Base-by-base conservation (phyloP, 2,329 filamentous ascomycete species). In the Clarireedia paspali region DNA sequence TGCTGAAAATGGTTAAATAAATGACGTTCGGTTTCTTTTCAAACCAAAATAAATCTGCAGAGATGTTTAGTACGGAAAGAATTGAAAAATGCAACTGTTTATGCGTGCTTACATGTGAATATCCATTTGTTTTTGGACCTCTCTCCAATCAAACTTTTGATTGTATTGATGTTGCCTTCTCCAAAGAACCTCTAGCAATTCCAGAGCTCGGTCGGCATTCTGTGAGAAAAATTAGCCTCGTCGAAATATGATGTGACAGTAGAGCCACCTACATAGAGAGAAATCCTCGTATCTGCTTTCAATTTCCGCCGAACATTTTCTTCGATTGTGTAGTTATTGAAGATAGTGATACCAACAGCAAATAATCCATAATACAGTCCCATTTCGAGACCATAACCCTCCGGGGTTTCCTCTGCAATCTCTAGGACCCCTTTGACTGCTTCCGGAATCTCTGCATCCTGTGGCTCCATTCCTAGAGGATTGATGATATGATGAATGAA, bases 381-480 rank as follows among this genome's bases (percentile, higher is more conserved):
- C 65, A 68, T 67, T 45, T 68, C 65, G 14, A 68, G 50, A 4
- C 66, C 66, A 57, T 65, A 66, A 4, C 66, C 66, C 27, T 66
- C 60, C 1, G 66, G 66, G 3, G 61, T 68, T 47, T 67, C 65
- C 12, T 57, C 58, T 14, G 63, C 65, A 56, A 67, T 66, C 12
- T 67, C 62, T 7, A 68, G 49, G 39, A 68, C 63, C 40, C 61
- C 60, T 7, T 53, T 60, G 23, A 68, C 57, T 5, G 65, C 63
- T 15, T 64, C 60, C 14, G 53, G 58, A 26, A 67, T 64, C 30
- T 65, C 63, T 23, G 54, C 52, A 6, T 55, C 56, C 26, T 62
- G 60, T 12, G 59, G 59, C 15, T 63, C 47, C 15, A 34, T 47
- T 5, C 63, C 62, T 2, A 63, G 26, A 14, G 66, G 66, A 48